Conservation (phyloP, 106 monocot species). For the Dendrobium officinale region DNA sequence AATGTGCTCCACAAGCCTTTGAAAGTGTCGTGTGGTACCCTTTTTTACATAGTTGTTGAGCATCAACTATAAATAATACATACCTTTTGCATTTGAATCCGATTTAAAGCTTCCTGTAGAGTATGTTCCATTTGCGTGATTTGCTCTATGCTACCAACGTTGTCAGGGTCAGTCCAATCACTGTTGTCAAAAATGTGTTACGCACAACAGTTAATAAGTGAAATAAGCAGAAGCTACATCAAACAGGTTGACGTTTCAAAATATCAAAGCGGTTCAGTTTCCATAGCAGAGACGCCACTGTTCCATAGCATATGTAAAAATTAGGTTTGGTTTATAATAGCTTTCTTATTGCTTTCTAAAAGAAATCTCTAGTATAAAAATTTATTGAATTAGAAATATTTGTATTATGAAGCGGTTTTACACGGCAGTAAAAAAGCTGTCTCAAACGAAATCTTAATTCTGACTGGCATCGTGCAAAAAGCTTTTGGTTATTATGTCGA, state of each 20-base stretch:
- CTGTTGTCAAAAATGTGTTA: constrained; percentile 19
- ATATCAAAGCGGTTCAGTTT: not conserved
- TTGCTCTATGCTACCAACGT: constrained; percentile 54
- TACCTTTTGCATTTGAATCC: constrained; percentile 60
- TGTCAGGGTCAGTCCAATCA: constrained; percentile 69
- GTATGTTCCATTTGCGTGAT: constrained; percentile 65
- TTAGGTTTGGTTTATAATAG: not conserved
- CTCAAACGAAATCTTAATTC: not conserved
- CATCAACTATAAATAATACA: not conserved
- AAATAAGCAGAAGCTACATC: not conserved
- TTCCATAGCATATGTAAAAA: too few species aligned
- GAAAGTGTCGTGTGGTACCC: not conserved
- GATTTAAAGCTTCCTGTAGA: constrained; percentile 48
- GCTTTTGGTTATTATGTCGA: not conserved
- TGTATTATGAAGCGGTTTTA: too few species aligned
- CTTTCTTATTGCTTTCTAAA: too few species aligned
- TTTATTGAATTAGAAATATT: too few species aligned
- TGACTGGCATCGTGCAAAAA: not conserved
- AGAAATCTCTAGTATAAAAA: too few species aligned
- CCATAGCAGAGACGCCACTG: not conserved
- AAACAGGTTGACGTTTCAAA: not conserved
- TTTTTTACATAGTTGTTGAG: not conserved
- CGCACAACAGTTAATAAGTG: not conserved
- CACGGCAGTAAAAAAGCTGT: too few species aligned
- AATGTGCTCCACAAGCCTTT: not conserved